Evolutionary conservation across 768 basidiomycete genomes (phyloP).

Genomic region (Exidia glandulosa): DNA sequence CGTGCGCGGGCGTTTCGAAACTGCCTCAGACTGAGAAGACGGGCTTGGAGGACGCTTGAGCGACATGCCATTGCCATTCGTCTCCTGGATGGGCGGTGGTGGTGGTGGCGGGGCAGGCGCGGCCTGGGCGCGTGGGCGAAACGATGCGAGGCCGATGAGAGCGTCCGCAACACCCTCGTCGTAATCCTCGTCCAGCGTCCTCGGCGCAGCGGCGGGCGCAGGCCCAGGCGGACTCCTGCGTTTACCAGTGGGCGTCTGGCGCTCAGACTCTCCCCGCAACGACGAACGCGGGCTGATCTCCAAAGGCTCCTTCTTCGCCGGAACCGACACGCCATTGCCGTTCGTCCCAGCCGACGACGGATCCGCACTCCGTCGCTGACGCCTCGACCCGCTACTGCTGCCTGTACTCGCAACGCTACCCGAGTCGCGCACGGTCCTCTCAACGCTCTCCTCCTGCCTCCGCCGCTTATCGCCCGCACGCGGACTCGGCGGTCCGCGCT

Average conservation of each 20-base stretch:
- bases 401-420: neutral
- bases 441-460: neutral
- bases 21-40: neutral
- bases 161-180: constrained; percentile 87
- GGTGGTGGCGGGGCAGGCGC: neutral
- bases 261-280: too few species aligned
- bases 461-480: neutral
- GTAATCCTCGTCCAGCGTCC: constrained; percentile 84
- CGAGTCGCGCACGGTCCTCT: neutral
- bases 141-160: constrained; percentile 53
- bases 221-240: constrained; percentile 46
- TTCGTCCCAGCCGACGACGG: neutral
- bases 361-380: neutral
- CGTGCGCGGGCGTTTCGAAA: constrained; percentile 1
- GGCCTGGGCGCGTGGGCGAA: neutral
- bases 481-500: neutral
- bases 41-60: neutral
- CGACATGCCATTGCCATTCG: constrained; percentile 1
- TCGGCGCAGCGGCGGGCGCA: constrained; percentile 46
- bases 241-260: constrained; percentile 22
- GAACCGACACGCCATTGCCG: neutral
- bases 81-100: neutral
- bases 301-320: too few species aligned
- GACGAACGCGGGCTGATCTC: too few species aligned
- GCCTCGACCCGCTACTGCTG: neutral